Evolutionary conservation across 805 yeast genomes (phyloP).

Genomic region (Hanseniaspora singularis): DNA sequence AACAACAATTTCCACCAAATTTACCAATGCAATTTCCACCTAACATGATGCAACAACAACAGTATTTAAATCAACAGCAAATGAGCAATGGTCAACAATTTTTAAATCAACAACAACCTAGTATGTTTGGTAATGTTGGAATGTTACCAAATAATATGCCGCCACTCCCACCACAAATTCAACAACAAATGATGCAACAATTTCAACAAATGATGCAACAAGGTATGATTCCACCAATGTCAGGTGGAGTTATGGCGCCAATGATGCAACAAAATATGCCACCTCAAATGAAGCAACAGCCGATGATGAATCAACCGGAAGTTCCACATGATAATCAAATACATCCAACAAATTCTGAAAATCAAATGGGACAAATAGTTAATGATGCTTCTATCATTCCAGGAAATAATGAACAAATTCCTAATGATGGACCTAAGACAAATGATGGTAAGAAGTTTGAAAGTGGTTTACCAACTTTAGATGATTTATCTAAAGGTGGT

Average conservation of each 20-base stretch:
- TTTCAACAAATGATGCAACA: conserved; percentile 15
- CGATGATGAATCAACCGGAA: conserved; percentile 8
- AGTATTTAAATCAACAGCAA: background rate
- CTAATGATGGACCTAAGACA: background rate
- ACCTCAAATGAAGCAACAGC: conserved; percentile 9
- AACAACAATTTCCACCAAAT: conserved; percentile 1
- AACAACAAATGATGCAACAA: conserved; percentile 13
- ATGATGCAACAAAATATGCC: conserved; percentile 4
- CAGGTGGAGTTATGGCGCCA: background rate
- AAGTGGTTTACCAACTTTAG: conserved; percentile 10
- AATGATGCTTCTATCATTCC: too few species aligned
- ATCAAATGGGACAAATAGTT: too few species aligned
- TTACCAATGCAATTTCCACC: conserved; percentile 11
- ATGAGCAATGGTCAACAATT: background rate
- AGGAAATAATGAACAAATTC: too few species aligned
- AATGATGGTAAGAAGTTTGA: conserved; percentile 1
- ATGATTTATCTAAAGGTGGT: conserved; percentile 6
- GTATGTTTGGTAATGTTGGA: background rate
- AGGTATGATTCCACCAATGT: conserved; percentile 9
- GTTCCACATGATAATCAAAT: background rate
- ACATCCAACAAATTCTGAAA: too few species aligned
- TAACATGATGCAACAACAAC: conserved; percentile 10
- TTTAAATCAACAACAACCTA: background rate
- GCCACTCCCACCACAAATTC: conserved; percentile 6
- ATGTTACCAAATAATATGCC: conserved; percentile 8